Evolutionary conservation across 1,284 basidiomycete species (phyloP), one percentile per base, ranked within the genome.

Genomic region (Austroboletus novae-zelandiae): DNA sequence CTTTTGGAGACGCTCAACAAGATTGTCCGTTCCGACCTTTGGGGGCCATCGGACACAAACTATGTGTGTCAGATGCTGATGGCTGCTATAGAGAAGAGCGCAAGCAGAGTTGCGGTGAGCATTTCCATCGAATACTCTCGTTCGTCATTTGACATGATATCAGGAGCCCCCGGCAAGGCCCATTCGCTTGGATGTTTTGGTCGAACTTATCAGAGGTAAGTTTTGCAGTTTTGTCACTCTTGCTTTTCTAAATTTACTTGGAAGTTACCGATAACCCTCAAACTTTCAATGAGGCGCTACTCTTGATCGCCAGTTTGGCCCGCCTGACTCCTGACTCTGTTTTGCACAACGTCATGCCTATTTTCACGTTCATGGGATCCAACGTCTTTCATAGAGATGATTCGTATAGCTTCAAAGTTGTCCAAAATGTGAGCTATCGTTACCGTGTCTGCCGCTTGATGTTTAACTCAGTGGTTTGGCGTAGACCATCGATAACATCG

Each of bases 361-460:
- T 99, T 51, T 98, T 99, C 74, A 98, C 96, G 0, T 99, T 98
- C 73, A 98, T 99, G 88, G 96, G 97, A 27, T 91, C 93, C 9
- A 94, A 94, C 53, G 87, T 98, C 20, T 89, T 99, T 73, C 94
- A 98, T 67, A 81, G 95, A 41, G 97, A 99, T 64, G 97, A 99
- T 66, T 83, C 89, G 0, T 96, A 95, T 71, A 96, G 91, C 65
- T 95, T 98, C 74, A 83, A 86, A 29, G 94, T 99, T 5, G 91
- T 99, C 11, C 94, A 98, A 66, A 91, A 90, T 79, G 91, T 91
- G 48, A 53, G 63, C 48, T 35, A 10, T 2, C 32, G 18, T 31
- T 2, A 13, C 7, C 1, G 15, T 13, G 14, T 34, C 14, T 11
- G 3, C 39, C 35, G 9, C 31, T 48, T 47, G 17, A 48, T 31